Percentiles rank a stretch among this genome's conserved stretches.
Evolutionary conservation across 2,329 filamentous ascomycete species (phyloP).

Genomic region (Xylaria sp.): DNA sequence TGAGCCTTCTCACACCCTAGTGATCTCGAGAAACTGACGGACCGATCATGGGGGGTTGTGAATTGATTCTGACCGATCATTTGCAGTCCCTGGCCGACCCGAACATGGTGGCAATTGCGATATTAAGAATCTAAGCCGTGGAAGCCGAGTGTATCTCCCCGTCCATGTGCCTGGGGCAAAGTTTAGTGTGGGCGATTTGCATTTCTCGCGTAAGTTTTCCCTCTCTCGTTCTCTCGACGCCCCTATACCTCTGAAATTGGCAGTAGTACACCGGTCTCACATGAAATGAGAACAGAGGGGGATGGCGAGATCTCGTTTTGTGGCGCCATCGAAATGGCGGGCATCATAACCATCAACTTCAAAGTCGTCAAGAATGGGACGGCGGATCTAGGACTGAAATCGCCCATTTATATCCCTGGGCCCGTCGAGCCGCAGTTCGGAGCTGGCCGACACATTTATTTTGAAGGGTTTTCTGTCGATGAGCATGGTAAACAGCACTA

Average conservation of each 20-base stretch:
- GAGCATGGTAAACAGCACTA: slow-evolving; percentile 89
- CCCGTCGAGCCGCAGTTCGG: slow-evolving; percentile 89
- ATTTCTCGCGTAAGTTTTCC: slow-evolving; percentile 74
- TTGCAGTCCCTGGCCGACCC: slow-evolving; percentile 73
- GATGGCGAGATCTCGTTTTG: slow-evolving; percentile 92
- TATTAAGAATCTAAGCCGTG: slow-evolving; percentile 83
- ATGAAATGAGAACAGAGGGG: slow-evolving; percentile 58
- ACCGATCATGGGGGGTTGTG: background rate
- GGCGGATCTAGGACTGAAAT: slow-evolving; percentile 75
- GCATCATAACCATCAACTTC: slow-evolving; percentile 89
- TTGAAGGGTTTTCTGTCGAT: slow-evolving; percentile 90
- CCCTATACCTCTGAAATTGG: background rate
- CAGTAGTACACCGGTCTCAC: background rate
- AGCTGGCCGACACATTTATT: slow-evolving; percentile 80
- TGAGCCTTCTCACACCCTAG: too few species aligned
- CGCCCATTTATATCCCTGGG: slow-evolving; percentile 83
- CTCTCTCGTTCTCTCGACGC: background rate
- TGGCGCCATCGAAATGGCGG: slow-evolving; percentile 93
- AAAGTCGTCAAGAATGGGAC: slow-evolving; percentile 84
- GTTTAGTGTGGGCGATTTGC: slow-evolving; percentile 87
- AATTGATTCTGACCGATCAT: background rate
- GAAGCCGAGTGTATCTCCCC: slow-evolving; percentile 83
- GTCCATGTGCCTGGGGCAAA: slow-evolving; percentile 87
- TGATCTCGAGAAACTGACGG: too few species aligned
- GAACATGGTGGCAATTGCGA: slow-evolving; percentile 93